Percentiles rank a stretch among this genome's conserved stretches.
phyloP scores from a whole-genome alignment of 805 yeast species.

The Nakazawaea ernobii region DNA sequence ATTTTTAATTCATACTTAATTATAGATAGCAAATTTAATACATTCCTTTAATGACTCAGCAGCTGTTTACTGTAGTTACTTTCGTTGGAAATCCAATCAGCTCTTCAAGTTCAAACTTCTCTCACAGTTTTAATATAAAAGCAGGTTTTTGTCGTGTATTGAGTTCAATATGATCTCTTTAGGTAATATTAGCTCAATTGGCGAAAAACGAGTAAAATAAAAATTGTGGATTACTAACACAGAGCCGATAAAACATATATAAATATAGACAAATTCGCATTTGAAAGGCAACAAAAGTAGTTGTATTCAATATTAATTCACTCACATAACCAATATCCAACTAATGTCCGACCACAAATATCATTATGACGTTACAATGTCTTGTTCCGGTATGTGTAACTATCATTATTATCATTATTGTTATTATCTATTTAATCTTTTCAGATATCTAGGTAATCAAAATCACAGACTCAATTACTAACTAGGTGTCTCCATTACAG shows the following conservation, averaged over 20 bases:
- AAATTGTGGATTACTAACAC: no score
- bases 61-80: not conserved
- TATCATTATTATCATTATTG: not conserved
- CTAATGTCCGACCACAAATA: constrained; percentile 54
- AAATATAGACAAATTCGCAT: no score
- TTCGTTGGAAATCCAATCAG: no score
- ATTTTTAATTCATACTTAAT: not conserved
- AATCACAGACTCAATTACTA: not conserved
- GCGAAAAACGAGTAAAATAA: no score
- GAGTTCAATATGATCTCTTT: no score
- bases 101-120: no score
- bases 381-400: constrained; percentile 53
- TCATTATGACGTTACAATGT: constrained; percentile 78
- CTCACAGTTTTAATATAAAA: no score
- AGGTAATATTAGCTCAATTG: no score
- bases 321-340: not conserved
- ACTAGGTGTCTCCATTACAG: constrained; percentile 18
- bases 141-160: not conserved
- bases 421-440: not conserved
- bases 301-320: no score
- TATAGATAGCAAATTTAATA: not conserved
- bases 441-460: not conserved
- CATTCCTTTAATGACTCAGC: not conserved
- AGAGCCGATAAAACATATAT: no score
- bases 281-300: no score